These are phyloP conservation scores for Hyaloperonospora arabidopsidis DNA, from an alignment of 352 stramenopile species.

Conservation along the genomic window DNA sequence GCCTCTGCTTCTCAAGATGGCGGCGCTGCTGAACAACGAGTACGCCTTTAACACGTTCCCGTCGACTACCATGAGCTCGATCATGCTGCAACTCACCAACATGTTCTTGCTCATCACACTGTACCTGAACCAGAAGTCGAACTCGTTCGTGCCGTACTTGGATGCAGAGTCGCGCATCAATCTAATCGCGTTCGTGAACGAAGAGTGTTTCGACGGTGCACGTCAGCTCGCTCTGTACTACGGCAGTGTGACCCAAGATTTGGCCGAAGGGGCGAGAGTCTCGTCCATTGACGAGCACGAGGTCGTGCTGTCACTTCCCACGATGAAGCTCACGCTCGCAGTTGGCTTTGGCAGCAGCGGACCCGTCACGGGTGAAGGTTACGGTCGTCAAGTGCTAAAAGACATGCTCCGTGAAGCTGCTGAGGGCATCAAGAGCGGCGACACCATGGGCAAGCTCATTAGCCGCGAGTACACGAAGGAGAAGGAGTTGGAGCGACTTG, in stretches of 20 bases:
- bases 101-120: conserved; percentile 74
- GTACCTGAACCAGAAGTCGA: conserved; percentile 58
- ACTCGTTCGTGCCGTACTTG: conserved; percentile 64
- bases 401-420: conserved; percentile 60
- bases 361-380: conserved; percentile 64
- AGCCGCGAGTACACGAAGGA: conserved; percentile 61
- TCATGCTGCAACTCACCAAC: conserved; percentile 90
- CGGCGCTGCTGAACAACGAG: conserved; percentile 77
- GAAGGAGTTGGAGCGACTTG: conserved; percentile 37
- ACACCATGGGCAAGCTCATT: conserved; percentile 76
- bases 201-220: conserved; percentile 66
- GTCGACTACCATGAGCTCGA: conserved; percentile 85
- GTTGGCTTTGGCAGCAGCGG: conserved; percentile 76
- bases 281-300: conserved; percentile 80
- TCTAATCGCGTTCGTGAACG: conserved; percentile 67
- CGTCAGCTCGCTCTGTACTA: conserved; percentile 77
- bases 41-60: conserved; percentile 96
- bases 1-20: conserved; percentile 72
- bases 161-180: conserved; percentile 64
- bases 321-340: conserved; percentile 77
- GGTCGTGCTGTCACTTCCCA: conserved; percentile 60
- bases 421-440: conserved; percentile 43
- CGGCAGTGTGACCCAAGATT: conserved; percentile 69
- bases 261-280: conserved; percentile 49
- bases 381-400: conserved; percentile 57